Conservation (phyloP, 108 stramenopile genomes). For the Aurantiochytrium sp. region DNA sequence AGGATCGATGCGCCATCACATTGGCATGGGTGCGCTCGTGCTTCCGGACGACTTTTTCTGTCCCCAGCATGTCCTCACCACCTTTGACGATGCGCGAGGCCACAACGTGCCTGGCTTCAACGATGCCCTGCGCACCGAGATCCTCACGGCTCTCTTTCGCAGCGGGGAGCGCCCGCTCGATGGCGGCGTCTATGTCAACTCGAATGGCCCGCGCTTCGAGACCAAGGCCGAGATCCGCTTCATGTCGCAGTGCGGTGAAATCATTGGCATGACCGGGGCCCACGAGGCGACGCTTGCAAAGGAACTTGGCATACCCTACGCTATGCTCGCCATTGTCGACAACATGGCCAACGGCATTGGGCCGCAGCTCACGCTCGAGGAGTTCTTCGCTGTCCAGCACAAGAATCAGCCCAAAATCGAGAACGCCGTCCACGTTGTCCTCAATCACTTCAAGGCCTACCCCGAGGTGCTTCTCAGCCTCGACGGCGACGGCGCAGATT, state of each 20-base stretch:
- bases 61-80: not conserved
- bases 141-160: not conserved
- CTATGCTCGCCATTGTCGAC: conserved; percentile 20
- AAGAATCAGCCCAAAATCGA: conserved; percentile 1
- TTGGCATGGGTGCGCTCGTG: conserved; percentile 3
- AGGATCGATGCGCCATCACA: not conserved
- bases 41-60: conserved; percentile 28
- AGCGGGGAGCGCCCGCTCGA: not conserved
- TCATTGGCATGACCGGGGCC: conserved; percentile 24
- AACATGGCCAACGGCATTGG: conserved; percentile 24
- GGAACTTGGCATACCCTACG: conserved; percentile 12
- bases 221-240: conserved; percentile 27
- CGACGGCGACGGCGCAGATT: not conserved
- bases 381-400: conserved; percentile 11
- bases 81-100: not conserved
- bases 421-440: not conserved
- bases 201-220: conserved; percentile 26
- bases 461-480: not conserved
- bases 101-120: conserved; percentile 11
- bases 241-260: conserved; percentile 7
- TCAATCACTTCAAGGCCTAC: not conserved
- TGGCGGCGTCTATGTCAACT: conserved; percentile 22
- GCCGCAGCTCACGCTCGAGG: not conserved
- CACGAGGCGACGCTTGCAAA: conserved; percentile 17
- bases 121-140: not conserved